These are phyloP conservation scores for Aphanomyces cochlioides DNA, from an alignment of 352 stramenopile genomes.

Conservation along the genomic window DNA sequence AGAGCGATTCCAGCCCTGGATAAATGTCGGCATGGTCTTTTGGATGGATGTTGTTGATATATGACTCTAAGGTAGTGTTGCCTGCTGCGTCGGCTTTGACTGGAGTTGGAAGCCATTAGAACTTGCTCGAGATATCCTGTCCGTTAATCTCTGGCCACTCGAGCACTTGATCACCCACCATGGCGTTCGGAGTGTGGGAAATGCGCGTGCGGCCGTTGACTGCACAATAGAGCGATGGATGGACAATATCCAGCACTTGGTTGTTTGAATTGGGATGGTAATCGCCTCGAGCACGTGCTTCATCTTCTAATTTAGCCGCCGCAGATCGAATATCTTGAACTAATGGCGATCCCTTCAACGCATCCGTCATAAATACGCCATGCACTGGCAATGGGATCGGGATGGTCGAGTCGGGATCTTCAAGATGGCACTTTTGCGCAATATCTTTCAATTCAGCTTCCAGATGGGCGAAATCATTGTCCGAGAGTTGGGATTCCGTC, in stretches of 20 bases:
- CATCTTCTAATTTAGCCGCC: conserved; percentile 37
- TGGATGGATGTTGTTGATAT: conserved; percentile 58
- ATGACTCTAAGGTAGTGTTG: conserved; percentile 36
- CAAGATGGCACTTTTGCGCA: conserved; percentile 35
- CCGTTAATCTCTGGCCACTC: not conserved
- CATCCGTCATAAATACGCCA: conserved; percentile 12
- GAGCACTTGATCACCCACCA: not conserved
- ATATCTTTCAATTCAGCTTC: conserved; percentile 36
- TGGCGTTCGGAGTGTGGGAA: not conserved
- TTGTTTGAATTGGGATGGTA: conserved; percentile 51
- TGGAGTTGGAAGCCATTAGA: conserved; percentile 48
- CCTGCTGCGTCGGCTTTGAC: conserved; percentile 33
- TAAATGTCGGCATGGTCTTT: conserved; percentile 36
- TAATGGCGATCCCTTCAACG: conserved; percentile 32
- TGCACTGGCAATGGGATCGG: conserved; percentile 5
- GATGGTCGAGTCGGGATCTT: not conserved
- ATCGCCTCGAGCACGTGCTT: conserved; percentile 38
- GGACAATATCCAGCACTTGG: conserved; percentile 54
- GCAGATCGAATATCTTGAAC: conserved; percentile 37
- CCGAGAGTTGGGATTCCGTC: not conserved
- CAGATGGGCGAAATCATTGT: conserved; percentile 18
- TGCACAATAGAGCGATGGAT: conserved; percentile 63
- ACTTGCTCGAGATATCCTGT: conserved; percentile 25
- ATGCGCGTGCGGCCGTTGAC: conserved; percentile 40
- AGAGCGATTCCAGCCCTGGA: conserved; percentile 35